Conservation (phyloP, 208 protist species). For the Trypanosoma vivax region DNA sequence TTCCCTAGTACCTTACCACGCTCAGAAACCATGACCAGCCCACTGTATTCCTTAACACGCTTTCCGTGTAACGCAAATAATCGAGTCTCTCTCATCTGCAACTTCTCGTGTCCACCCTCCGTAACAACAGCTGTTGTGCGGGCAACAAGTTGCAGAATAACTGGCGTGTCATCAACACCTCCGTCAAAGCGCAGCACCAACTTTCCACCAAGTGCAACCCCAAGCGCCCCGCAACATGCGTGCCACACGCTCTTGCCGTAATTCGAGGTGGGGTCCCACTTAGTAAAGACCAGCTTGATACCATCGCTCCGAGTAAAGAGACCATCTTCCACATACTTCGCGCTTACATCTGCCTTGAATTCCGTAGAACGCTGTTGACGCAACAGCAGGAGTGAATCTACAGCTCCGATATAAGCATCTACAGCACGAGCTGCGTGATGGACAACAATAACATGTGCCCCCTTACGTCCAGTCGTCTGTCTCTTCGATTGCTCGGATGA, state of each 20-base stretch:
- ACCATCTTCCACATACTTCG: too few relatives aligned
- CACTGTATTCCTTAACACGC: constrained; percentile 9
- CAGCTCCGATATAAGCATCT: constrained; percentile 18
- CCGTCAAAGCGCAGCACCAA: constrained; percentile 18
- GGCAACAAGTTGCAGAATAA: constrained; percentile 6
- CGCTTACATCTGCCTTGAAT: neutral
- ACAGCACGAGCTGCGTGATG: constrained; percentile 3
- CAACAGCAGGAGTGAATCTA: constrained; percentile 9
- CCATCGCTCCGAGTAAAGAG: too few relatives aligned
- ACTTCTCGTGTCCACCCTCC: neutral
- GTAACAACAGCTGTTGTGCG: constrained; percentile 1
- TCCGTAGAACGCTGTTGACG: neutral
- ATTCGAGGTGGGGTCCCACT: constrained; percentile 34
- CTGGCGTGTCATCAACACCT: constrained; percentile 3
- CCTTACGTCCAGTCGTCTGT: neutral
- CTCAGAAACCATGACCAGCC: neutral
- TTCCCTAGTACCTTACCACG: neutral
- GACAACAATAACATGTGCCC: constrained; percentile 8
- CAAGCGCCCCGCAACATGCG: constrained; percentile 37
- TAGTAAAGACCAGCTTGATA: constrained; percentile 11
- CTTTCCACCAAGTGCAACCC: constrained; percentile 20
- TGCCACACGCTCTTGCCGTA: constrained; percentile 57
- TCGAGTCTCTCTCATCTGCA: neutral
- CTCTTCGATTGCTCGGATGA: neutral
- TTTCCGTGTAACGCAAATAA: neutral